Evolutionary conservation across 2,329 filamentous ascomycete species (phyloP), one percentile per base, ranked within the genome.

Genomic region (Mollisia scopiformis): DNA sequence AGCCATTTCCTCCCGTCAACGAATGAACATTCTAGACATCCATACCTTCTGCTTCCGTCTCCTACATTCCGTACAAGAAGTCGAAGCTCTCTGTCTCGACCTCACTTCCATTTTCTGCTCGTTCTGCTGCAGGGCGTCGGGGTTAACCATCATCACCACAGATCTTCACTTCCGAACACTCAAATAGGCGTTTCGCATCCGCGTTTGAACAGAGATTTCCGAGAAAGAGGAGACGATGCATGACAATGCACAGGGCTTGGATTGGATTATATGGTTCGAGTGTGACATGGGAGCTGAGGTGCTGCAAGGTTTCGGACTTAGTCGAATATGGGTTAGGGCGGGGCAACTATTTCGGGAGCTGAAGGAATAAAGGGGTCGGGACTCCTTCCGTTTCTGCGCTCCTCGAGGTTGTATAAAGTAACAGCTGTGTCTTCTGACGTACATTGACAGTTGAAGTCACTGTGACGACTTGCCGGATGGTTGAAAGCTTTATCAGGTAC

Each of bases 1-100:
- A 66, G 58, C 30, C 41, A 59, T 35, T 21, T 19, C 27, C 41
- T 51, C 27, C 28, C 19, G 14, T 39, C 3, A 39, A n/a, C 39
- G 6, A 43, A 43, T 43, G 16, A 43, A 21, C n/a, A 21, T 10
- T 2, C 6, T 2, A 43, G 35, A 28, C 8, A 6, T 5, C 55
- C 30, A 25, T 67, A 69, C 67, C 63, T 66, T 69, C 55, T 70
- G 68, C 33, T 68, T 68, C 21, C 67, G 61, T 37, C 63, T 55
- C 25, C 65, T 59, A 49, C 66, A 70, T 46, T 68, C 68, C 10
- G 66, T 68, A 56, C 68, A 70, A 16, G 65, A 68, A 11, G 65
- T 67, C 14, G 63, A 66, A 39, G 62, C 61, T 58, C 68, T 54
- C 46, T 70, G 68, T 25, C 68, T 57, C 27, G 62, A 47, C 28